phyloP scores from a whole-genome alignment of 805 yeast species.

The Kazachstania africana region DNA sequence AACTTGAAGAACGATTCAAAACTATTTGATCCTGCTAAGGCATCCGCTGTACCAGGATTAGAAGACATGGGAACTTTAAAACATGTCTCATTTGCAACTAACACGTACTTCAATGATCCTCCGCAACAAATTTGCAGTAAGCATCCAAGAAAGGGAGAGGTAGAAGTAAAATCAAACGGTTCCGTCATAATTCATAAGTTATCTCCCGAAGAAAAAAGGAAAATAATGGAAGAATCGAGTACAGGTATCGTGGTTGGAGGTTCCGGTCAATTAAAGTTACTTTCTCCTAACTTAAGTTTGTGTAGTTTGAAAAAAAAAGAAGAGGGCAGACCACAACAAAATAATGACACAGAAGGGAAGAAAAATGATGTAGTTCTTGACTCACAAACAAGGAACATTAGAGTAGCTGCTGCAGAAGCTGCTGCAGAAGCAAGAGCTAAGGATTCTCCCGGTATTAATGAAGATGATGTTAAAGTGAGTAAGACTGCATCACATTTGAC shows the following conservation, averaged over 20 bases:
- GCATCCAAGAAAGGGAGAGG: constrained; percentile 74
- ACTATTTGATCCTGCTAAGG: constrained; percentile 14
- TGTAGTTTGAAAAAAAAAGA: no score
- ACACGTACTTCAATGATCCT: constrained; percentile 69
- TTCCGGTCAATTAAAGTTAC: constrained; percentile 47
- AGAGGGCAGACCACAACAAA: constrained; percentile 1
- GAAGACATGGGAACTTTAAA: constrained; percentile 34
- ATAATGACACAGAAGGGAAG: constrained; percentile 2
- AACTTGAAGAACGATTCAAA: background rate
- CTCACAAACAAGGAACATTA: constrained; percentile 20
- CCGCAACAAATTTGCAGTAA: constrained; percentile 84
- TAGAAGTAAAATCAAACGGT: constrained; percentile 47
- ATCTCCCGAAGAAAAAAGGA: constrained; percentile 41
- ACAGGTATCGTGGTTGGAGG: constrained; percentile 76
- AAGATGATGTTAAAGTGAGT: constrained; percentile 29
- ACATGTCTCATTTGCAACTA: constrained; percentile 67
- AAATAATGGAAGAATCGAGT: constrained; percentile 33
- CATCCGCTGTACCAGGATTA: constrained; percentile 28
- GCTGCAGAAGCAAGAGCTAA: constrained; percentile 29
- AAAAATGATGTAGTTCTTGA: constrained; percentile 4
- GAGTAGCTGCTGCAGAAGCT: constrained; percentile 27
- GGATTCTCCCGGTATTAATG: constrained; percentile 16
- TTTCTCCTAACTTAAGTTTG: constrained; percentile 13
- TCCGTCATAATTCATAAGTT: constrained; percentile 41
- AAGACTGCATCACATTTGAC: constrained; percentile 26